Evolutionary conservation across 768 basidiomycete species (phyloP), one percentile per base, ranked within the genome.

Genomic region (Termitomyces sp.): DNA sequence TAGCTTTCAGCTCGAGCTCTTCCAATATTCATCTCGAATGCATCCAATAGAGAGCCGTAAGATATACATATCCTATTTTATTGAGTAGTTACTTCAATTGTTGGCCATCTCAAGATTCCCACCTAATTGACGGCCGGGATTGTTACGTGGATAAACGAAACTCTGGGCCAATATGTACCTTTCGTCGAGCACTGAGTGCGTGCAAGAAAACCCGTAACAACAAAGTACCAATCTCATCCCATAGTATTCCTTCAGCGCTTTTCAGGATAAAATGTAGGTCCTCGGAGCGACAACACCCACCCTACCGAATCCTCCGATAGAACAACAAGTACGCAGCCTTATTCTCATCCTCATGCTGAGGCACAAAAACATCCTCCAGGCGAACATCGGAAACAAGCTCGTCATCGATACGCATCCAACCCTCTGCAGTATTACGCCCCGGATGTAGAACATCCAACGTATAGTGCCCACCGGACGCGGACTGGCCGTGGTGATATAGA

Each of bases 341-440:
- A 51, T 66, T 61, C 50, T 76, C 77, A 45, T 75, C 77, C 51
- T 65, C 65, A 65, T 88, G 87, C 61, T 63, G 56, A 32, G 74
- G 68, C 52, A 74, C 78, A 64, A 91, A 91, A 55, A 93, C 90
- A 64, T 93, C 90, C 40, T 84, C 84, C 1, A 77, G 69, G 22
- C 78, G 73, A 41, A 96, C 80, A 61, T 90, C 84, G 34, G 84
- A 84, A 24, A 95, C 87, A 10, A 86, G 73, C 68, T 97, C 95
- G 65, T 98, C 96, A 68, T 98, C 95, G 51, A 98, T 88, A 48
- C 95, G 85, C 57, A 97, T 77, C 96, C 96, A 98, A 10, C 82
- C 86, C 55, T 89, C 5, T 78, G 75, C 77, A 71, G 67, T 78
- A 81, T 35, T 85, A 77, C 59, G 81, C 80, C 2, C 59, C 14